Conservation (phyloP, 2,329 filamentous ascomycete genomes). For the Trichophyton schoenleinii region DNA sequence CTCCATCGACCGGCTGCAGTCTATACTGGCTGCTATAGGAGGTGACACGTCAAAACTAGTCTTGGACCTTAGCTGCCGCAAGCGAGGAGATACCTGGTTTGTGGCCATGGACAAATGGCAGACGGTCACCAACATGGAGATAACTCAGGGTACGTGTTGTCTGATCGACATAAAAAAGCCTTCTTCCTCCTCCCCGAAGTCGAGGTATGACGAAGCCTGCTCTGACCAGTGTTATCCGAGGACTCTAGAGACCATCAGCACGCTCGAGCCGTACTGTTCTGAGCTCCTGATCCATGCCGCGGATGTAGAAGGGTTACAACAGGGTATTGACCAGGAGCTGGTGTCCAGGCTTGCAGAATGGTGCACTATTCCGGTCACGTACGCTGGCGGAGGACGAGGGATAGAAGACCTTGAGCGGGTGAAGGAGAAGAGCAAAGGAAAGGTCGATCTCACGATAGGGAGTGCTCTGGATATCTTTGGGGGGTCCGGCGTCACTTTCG, state of each 20-base stretch:
- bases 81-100: conserved; percentile 66
- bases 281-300: conserved; percentile 97
- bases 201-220: background rate
- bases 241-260: conserved; percentile 57
- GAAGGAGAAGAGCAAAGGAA: conserved; percentile 62
- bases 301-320: conserved; percentile 88
- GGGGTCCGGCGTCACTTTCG: conserved; percentile 70
- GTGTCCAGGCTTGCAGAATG: conserved; percentile 66
- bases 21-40: conserved; percentile 58
- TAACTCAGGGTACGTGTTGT: conserved; percentile 57
- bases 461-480: conserved; percentile 95
- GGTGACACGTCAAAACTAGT: conserved; percentile 72
- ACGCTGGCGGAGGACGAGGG: conserved; percentile 82
- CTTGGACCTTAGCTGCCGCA: conserved; percentile 85
- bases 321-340: conserved; percentile 76
- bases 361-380: conserved; percentile 88
- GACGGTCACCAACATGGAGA: conserved; percentile 90
- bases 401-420: conserved; percentile 74
- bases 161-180: background rate
- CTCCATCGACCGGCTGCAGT: conserved; percentile 60
- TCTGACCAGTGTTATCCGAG: background rate
- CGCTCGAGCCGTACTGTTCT: conserved; percentile 80
- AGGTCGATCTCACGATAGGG: conserved; percentile 87
- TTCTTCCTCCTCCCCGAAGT: background rate
- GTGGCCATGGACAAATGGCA: conserved; percentile 99